phyloP scores from a whole-genome alignment of 1,284 basidiomycete genomes.

The Ustilago lituana region DNA sequence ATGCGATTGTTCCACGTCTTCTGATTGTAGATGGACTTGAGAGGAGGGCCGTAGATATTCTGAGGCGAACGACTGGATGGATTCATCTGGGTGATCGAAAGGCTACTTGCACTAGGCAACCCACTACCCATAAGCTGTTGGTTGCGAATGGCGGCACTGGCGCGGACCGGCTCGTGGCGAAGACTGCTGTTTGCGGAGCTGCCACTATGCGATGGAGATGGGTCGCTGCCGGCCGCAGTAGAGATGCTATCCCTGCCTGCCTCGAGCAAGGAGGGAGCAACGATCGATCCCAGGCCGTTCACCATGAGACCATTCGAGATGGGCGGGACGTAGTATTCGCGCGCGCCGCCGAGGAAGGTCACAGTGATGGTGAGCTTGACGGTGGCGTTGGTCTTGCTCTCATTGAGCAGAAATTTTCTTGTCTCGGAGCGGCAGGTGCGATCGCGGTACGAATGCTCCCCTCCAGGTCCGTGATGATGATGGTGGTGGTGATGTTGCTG shows the following conservation, averaged over 20 bases:
- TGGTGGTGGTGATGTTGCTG: conserved; percentile 45
- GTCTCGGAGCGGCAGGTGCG: conserved; percentile 69
- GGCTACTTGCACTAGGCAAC: conserved; percentile 35
- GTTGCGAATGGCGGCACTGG: conserved; percentile 17
- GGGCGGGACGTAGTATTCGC: conserved; percentile 72
- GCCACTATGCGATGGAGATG: conserved; percentile 11
- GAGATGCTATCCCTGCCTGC: conserved; percentile 1
- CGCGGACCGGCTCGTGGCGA: conserved; percentile 25
- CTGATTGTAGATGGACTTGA: conserved; percentile 33
- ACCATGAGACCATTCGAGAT: conserved; percentile 57
- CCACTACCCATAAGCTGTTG: conserved; percentile 18
- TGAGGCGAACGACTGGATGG: conserved; percentile 20
- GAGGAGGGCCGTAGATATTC: conserved; percentile 33
- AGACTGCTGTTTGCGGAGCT: conserved; percentile 35
- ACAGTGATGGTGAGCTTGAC: conserved; percentile 76
- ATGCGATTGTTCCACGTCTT: conserved; percentile 39
- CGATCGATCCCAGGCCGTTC: conserved; percentile 26
- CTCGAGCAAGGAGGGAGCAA: conserved; percentile 20
- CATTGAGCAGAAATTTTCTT: conserved; percentile 76
- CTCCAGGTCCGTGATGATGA: conserved; percentile 21
- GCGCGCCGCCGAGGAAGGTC: conserved; percentile 73
- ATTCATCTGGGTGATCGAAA: conserved; percentile 22
- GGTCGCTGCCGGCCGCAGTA: neutral
- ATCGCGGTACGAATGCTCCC: conserved; percentile 31
- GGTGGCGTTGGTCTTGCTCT: conserved; percentile 82